Evolutionary conservation across 139 green algal species (phyloP), one percentile per base, ranked within the genome.

Genomic region (Auxenochlorella pyrenoidosa): DNA sequence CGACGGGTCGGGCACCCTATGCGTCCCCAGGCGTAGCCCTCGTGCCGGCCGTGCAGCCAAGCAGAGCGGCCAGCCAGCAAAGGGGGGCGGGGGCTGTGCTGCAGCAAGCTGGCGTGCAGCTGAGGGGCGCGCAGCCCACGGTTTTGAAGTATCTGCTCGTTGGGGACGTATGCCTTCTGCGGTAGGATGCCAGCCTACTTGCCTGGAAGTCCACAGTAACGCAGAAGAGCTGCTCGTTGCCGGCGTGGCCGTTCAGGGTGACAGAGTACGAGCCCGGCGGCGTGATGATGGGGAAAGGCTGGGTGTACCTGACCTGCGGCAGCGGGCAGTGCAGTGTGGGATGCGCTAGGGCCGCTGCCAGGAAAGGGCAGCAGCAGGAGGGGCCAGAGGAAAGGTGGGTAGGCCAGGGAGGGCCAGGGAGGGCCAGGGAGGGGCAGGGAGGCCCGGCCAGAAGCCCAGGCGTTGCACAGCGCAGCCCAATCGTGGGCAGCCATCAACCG

Each of bases 281-380:
- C 0, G 82, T 86, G 66, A 86, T 86, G 43, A 32, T 22, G 19
- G 82, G 82, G 66, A 86, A 86, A 0, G n/a, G 65, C n/a, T 86
- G 82, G 16, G 43, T 54, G 82, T 86, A 86, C 28, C 19, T 43
- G 19, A 85, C 80, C 80, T 85, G 63, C 13, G 36, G 58, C 3
- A 72, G 58, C n/a, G 26, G 40, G 40, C 3, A 15, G 21, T 3
- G 19, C 22, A 10, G 47, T 30, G 15, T 24, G 44, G 47, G 21
- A 44, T 32, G 12, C 44, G 44, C 43, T 6, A 0, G 15, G 16
- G 44, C 30, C 2, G 16, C 19, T 34, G 47, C 47, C 47, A 54
- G 60, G 3, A 28, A 68, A 12, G 60, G 60, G 60, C 60, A n/a
- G n/a, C n/a, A n/a, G n/a, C 60, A 32, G 60, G 60, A 32, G 24